Evolutionary conservation across 768 basidiomycete species (phyloP).

Genomic region (Tulasnella calospora): DNA sequence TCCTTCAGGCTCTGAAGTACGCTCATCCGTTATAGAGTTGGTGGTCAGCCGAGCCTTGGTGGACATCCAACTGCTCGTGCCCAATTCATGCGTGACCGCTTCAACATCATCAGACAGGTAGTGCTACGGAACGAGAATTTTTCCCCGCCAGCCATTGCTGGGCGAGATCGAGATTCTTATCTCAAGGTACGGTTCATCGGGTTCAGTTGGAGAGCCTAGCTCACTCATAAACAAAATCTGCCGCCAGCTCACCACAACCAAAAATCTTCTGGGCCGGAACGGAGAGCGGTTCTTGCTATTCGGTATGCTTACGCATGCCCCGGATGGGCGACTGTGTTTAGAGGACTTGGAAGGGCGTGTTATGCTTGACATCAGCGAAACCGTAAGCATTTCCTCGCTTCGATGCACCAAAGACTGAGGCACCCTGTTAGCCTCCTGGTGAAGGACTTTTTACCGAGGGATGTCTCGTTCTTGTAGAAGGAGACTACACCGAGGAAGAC

Average conservation of each 20-base stretch:
- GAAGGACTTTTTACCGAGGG: slow-evolving; percentile 97
- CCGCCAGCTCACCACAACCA: slow-evolving; percentile 81
- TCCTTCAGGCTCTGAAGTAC: neutral
- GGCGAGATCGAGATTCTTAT: slow-evolving; percentile 77
- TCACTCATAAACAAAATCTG: slow-evolving; percentile 34
- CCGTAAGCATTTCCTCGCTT: slow-evolving; percentile 48
- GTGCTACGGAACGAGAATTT: slow-evolving; percentile 96
- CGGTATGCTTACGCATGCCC: slow-evolving; percentile 85
- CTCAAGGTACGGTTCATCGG: slow-evolving; percentile 62
- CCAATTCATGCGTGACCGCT: slow-evolving; percentile 71
- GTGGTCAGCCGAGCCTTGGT: slow-evolving; percentile 59
- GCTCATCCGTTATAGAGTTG: slow-evolving; percentile 30
- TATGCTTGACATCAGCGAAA: slow-evolving; percentile 77
- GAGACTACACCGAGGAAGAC: slow-evolving; percentile 91
- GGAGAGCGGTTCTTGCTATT: slow-evolving; percentile 88
- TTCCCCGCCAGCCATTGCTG: slow-evolving; percentile 89
- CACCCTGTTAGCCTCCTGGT: slow-evolving; percentile 73
- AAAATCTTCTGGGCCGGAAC: slow-evolving; percentile 87
- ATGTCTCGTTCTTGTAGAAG: slow-evolving; percentile 90
- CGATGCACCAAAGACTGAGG: neutral
- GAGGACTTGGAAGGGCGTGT: slow-evolving; percentile 93
- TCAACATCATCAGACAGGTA: slow-evolving; percentile 88
- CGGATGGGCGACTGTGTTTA: slow-evolving; percentile 83
- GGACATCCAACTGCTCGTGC: slow-evolving; percentile 81
- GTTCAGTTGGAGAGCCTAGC: neutral